Percentiles rank a stretch among this genome's conserved stretches.
Conservation (phyloP, 768 basidiomycete species). For the Leccinum barrowsii region DNA sequence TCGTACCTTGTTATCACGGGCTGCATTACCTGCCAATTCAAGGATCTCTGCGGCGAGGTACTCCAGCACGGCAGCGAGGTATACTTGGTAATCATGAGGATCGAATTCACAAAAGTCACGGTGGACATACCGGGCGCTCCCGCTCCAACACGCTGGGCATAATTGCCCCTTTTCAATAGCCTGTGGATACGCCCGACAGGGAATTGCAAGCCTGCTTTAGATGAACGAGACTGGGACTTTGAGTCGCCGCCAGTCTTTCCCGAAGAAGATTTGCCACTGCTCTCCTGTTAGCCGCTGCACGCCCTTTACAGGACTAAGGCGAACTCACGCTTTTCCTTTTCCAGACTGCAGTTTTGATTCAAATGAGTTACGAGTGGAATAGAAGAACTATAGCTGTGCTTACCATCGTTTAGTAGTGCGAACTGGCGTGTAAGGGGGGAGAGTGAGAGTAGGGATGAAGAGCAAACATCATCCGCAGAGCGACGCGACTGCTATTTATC, state of each 20-base stretch:
- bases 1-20: slow-evolving; percentile 64
- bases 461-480: neutral
- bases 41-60: slow-evolving; percentile 86
- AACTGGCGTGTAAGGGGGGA: slow-evolving; percentile 11
- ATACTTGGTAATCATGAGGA: slow-evolving; percentile 44
- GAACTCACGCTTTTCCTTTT: slow-evolving; percentile 51
- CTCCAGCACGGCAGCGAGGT: slow-evolving; percentile 82
- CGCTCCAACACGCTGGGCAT: slow-evolving; percentile 66
- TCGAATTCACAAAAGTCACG: neutral
- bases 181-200: slow-evolving; percentile 84
- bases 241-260: slow-evolving; percentile 47
- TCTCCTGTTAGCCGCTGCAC: neutral
- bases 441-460: slow-evolving; percentile 19
- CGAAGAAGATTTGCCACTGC: slow-evolving; percentile 44
- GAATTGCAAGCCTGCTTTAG: slow-evolving; percentile 63
- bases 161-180: slow-evolving; percentile 69
- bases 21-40: slow-evolving; percentile 78
- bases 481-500: slow-evolving; percentile 32
- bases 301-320: slow-evolving; percentile 1
- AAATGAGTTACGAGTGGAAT: slow-evolving; percentile 6
- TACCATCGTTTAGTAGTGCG: slow-evolving; percentile 32
- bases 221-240: slow-evolving; percentile 67
- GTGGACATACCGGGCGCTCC: slow-evolving; percentile 57
- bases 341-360: slow-evolving; percentile 39
- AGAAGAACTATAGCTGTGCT: neutral